Conservation (phyloP, 2,329 filamentous ascomycete species). For the Talaromyces sp. region DNA sequence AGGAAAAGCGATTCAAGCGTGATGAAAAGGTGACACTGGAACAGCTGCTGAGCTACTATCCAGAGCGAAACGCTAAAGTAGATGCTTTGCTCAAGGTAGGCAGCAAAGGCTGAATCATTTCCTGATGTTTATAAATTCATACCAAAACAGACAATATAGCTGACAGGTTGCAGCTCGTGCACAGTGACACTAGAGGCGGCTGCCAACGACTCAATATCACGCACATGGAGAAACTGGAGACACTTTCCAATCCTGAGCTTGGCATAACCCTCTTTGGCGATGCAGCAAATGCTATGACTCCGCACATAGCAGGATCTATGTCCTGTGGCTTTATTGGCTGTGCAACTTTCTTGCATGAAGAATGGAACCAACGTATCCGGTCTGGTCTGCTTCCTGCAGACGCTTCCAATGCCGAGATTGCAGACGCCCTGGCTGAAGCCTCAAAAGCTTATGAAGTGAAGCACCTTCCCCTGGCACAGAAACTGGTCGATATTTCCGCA, state of each 20-base stretch:
- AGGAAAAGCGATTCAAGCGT: slow-evolving; percentile 12
- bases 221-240: slow-evolving; percentile 10
- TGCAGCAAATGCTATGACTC: slow-evolving; percentile 12
- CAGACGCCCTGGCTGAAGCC: neutral
- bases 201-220: slow-evolving; percentile 12
- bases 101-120: neutral
- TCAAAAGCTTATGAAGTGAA: slow-evolving; percentile 13
- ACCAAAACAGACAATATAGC: neutral
- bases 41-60: slow-evolving; percentile 13
- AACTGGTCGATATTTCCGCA: slow-evolving; percentile 12
- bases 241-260: slow-evolving; percentile 10
- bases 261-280: slow-evolving; percentile 12
- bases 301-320: slow-evolving; percentile 15
- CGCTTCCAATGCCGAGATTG: slow-evolving; percentile 2
- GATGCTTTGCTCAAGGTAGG: slow-evolving; percentile 12
- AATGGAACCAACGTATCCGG: slow-evolving; percentile 13
- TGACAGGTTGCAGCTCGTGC: slow-evolving; percentile 6
- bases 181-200: slow-evolving; percentile 11
- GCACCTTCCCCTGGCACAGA: slow-evolving; percentile 14
- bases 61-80: slow-evolving; percentile 5
- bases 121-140: neutral
- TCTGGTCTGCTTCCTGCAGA: neutral
- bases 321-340: slow-evolving; percentile 12
- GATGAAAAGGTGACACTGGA: slow-evolving; percentile 18
- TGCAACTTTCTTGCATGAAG: slow-evolving; percentile 13